Evolutionary conservation across 148 eudicot genomes (phyloP).

Genomic region (Camellia granthamiana): DNA sequence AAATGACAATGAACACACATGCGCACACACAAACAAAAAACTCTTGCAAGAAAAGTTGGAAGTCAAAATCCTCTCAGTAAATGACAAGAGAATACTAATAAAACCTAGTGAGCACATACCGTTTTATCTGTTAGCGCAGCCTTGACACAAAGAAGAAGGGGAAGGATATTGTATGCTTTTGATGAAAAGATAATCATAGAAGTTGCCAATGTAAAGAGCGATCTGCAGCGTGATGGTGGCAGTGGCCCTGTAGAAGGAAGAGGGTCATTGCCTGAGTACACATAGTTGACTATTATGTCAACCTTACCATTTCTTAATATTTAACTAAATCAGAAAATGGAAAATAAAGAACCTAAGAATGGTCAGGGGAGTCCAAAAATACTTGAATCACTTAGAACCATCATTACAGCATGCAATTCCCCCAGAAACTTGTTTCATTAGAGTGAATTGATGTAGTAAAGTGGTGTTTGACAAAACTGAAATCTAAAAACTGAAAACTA

Average conservation of each 20-base stretch:
- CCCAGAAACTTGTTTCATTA: neutral
- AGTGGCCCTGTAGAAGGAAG: constrained; percentile 43
- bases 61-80: neutral
- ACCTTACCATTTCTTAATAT: neutral
- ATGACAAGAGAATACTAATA: neutral
- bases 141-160: too few relatives aligned
- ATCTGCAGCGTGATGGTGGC: too few relatives aligned
- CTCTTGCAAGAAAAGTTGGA: neutral
- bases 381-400: neutral
- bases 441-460: neutral
- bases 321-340: neutral
- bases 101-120: too few relatives aligned
- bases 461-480: neutral
- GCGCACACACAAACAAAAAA: neutral
- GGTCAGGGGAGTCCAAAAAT: neutral
- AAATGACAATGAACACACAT: neutral
- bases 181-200: too few relatives aligned
- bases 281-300: constrained; percentile 4
- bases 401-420: neutral
- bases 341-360: neutral
- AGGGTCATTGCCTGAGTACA: constrained; percentile 6
- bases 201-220: too few relatives aligned
- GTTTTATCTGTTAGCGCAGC: too few relatives aligned
- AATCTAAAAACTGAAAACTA: too few relatives aligned
- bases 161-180: too few relatives aligned